These are phyloP conservation scores for Abrus pulchellus DNA, from an alignment of 306 rosid genomes.

Conservation along the genomic window DNA sequence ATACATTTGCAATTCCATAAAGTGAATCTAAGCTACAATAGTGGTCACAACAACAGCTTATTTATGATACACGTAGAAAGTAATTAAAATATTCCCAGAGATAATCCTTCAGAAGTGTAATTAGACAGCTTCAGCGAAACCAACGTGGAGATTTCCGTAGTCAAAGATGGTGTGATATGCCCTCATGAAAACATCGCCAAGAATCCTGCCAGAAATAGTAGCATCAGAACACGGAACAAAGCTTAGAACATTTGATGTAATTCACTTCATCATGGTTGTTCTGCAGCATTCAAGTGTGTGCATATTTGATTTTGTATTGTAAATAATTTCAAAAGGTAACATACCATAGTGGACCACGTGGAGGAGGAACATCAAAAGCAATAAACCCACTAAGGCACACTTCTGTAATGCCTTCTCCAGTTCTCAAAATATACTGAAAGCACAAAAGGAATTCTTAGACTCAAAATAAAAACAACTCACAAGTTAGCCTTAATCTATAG, in stretches of 20 bases:
- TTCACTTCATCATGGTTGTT: slow-evolving; percentile 32
- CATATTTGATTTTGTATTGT: slow-evolving; percentile 23
- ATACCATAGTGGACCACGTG: slow-evolving; percentile 87
- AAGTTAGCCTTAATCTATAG: not conserved
- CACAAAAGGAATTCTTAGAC: slow-evolving; percentile 34
- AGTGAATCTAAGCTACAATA: slow-evolving; percentile 19
- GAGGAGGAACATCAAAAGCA: slow-evolving; percentile 78
- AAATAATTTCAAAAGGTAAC: not conserved
- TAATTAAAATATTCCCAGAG: slow-evolving; percentile 12
- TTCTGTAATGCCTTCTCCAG: slow-evolving; percentile 65
- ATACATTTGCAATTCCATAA: slow-evolving; percentile 24
- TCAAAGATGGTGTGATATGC: slow-evolving; percentile 86
- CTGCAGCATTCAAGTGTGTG: slow-evolving; percentile 25
- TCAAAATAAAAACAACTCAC: not conserved
- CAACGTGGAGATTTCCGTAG: slow-evolving; percentile 70
- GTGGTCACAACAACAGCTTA: slow-evolving; percentile 28
- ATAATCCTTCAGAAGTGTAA: slow-evolving; percentile 17
- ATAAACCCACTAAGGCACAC: slow-evolving; percentile 82
- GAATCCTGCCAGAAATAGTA: slow-evolving; percentile 71
- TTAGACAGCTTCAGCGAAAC: slow-evolving; percentile 78
- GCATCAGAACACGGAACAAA: slow-evolving; percentile 9
- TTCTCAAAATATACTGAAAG: slow-evolving; percentile 76
- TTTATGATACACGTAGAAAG: slow-evolving; percentile 36
- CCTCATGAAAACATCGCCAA: slow-evolving; percentile 90
- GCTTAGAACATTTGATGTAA: not conserved